Evolutionary conservation across 192 early-diverging fungal species (phyloP).

Genomic region (Mycoemilia scoparia): DNA sequence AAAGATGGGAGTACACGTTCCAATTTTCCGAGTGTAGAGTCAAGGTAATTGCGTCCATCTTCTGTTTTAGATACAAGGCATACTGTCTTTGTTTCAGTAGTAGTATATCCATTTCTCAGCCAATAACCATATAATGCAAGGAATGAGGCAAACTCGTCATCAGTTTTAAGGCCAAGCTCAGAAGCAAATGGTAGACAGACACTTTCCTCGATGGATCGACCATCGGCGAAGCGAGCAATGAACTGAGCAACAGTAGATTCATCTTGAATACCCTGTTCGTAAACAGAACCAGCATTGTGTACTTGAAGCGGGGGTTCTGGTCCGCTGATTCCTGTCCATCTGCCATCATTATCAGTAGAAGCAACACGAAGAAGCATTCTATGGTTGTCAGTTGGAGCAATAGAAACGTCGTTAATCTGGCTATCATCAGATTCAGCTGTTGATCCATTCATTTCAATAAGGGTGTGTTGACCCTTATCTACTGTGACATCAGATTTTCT

Average conservation of each 20-base stretch:
- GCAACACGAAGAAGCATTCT: slow-evolving; percentile 12
- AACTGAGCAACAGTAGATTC: slow-evolving; percentile 5
- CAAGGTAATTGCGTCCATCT: slow-evolving; percentile 3
- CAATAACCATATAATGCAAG: slow-evolving; percentile 19
- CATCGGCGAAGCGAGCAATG: slow-evolving; percentile 6
- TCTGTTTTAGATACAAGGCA: neutral
- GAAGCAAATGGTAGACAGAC: slow-evolving; percentile 4
- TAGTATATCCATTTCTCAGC: slow-evolving; percentile 1
- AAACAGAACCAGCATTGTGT: slow-evolving; percentile 7
- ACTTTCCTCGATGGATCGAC: neutral
- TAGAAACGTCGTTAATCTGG: no score
- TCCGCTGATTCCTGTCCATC: neutral
- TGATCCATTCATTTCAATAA: slow-evolving; percentile 12
- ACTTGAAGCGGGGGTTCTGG: slow-evolving; percentile 4
- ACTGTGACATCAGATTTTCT: slow-evolving; percentile 6
- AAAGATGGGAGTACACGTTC: no score
- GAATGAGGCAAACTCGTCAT: slow-evolving; percentile 6
- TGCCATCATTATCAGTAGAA: no score
- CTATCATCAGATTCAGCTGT: neutral
- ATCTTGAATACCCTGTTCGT: slow-evolving; percentile 1
- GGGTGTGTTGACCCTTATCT: slow-evolving; percentile 7
- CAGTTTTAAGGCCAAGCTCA: slow-evolving; percentile 6
- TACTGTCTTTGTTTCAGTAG: neutral
- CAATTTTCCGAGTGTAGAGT: no score
- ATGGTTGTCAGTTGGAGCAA: slow-evolving; percentile 8